Evolutionary conservation across 805 yeast species (phyloP).

Genomic region (Yamadazyma takamatsuzukensis): DNA sequence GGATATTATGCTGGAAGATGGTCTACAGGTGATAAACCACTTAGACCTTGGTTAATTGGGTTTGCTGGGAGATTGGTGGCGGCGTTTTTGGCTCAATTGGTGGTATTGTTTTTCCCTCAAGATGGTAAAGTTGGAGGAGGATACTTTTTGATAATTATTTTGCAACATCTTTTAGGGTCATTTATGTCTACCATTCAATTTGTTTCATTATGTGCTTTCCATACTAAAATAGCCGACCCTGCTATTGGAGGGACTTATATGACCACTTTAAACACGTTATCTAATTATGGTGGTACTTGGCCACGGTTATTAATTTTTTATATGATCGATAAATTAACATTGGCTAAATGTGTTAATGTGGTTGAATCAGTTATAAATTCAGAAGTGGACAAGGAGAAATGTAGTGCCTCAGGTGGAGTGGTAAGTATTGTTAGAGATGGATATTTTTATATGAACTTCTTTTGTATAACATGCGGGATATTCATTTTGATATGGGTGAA

Average conservation of each 20-base stretch:
- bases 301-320: slow-evolving; percentile 78
- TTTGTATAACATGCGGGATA: slow-evolving; percentile 70
- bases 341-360: slow-evolving; percentile 53
- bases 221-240: slow-evolving; percentile 94
- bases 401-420: slow-evolving; percentile 53
- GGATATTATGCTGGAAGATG: slow-evolving; percentile 96
- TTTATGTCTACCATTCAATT: slow-evolving; percentile 95
- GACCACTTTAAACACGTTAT: slow-evolving; percentile 90
- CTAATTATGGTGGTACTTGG: slow-evolving; percentile 97
- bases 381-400: slow-evolving; percentile 44
- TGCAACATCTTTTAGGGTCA: slow-evolving; percentile 81
- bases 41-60: slow-evolving; percentile 88
- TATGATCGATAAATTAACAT: slow-evolving; percentile 76
- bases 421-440: slow-evolving; percentile 68
- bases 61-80: slow-evolving; percentile 77
- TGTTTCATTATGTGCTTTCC: slow-evolving; percentile 92
- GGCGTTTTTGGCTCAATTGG: slow-evolving; percentile 69
- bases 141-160: slow-evolving; percentile 68
- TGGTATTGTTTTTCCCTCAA: slow-evolving; percentile 70
- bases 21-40: slow-evolving; percentile 75
- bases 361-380: slow-evolving; percentile 12
- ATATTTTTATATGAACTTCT: slow-evolving; percentile 69
- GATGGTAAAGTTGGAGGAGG: slow-evolving; percentile 42
- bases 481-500: slow-evolving; percentile 65
- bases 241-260: slow-evolving; percentile 95